Evolutionary conservation across 2,329 filamentous ascomycete species (phyloP), one percentile per base, ranked within the genome.

Genomic region (Sclerotinia glacialis): DNA sequence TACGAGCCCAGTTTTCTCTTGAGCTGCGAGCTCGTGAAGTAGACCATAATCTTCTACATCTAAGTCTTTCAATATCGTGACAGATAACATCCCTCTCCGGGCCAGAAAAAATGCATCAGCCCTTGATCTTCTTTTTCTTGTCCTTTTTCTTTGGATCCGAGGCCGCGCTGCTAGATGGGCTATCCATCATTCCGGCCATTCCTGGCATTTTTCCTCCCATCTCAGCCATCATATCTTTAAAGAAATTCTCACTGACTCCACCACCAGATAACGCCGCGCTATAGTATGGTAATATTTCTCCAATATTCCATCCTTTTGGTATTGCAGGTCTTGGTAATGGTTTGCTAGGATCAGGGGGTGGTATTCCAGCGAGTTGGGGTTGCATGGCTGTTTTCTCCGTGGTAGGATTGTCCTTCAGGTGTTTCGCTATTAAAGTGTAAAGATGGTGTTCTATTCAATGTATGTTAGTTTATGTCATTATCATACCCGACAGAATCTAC

Each of bases 181-280:
- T 73, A 78, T 77, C 61, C 70, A 80, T 78, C 75, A 72, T 73
- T 55, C 76, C 76, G 5, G 78, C 77, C 72, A 79, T 76, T 5
- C 79, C 79, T 6, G 78, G 78, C 73, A 81, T 77, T 69, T 23
- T 67, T 55, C 37, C 71, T 70, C 84, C 82, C 92, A 98, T 96
- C 80, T 96, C 92, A 75, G 88, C 89, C 93, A 98, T 97, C 83
- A 97, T 96, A 72, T 97, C 93, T 81, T 95, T 92, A 75, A 98
- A 88, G 69, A 97, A 86, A 76, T 98, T 96, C 78, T 99, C 95
- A 69, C 88, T 93, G 14, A 98, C 92, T 46, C 95, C 95, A 14
- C 95, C 95, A 11, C 95, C 95, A 64, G 91, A 95, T 79, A 98
- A 85, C 23, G 93, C 95, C 0, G 93, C 88, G 69, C 91, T 96